phyloP scores from a whole-genome alignment of 2,329 filamentous ascomycete genomes.

The Colletotrichum sp. region DNA sequence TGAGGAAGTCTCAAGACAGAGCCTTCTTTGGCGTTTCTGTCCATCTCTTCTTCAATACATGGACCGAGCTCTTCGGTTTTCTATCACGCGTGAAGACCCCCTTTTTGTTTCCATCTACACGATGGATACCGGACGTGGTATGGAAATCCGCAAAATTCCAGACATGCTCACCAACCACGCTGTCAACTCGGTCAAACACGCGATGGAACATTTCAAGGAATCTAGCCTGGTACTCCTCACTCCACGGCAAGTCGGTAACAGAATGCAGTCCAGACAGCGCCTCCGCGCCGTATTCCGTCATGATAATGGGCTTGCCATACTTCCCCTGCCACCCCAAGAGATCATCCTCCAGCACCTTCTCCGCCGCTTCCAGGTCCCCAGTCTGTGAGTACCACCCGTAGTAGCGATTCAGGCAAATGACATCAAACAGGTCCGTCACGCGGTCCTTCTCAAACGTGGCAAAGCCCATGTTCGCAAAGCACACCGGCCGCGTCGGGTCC shows the following conservation, averaged over 20 bases:
- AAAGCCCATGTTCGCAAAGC: conserved; percentile 25
- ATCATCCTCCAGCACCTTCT: conserved; percentile 25
- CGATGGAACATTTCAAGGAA: conserved; percentile 31
- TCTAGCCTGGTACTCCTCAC: conserved; percentile 29
- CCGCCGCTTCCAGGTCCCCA: conserved; percentile 25
- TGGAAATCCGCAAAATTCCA: conserved; percentile 31
- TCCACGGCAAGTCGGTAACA: conserved; percentile 27
- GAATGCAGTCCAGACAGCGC: conserved; percentile 30
- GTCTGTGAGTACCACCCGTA: conserved; percentile 31
- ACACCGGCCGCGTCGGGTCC: conserved; percentile 27
- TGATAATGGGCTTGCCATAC: conserved; percentile 31
- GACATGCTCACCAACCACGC: conserved; percentile 30
- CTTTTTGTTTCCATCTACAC: conserved; percentile 29
- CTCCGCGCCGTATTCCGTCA: conserved; percentile 33
- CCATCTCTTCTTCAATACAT: conserved; percentile 22
- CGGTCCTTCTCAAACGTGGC: conserved; percentile 19
- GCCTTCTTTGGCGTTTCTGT: neutral
- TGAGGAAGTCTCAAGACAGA: neutral
- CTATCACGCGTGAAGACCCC: conserved; percentile 27
- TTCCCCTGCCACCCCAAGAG: conserved; percentile 26
- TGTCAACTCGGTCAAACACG: conserved; percentile 29
- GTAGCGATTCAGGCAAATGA: conserved; percentile 31
- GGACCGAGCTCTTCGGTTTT: conserved; percentile 23
- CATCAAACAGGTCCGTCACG: conserved; percentile 30
- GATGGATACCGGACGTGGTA: conserved; percentile 20